Base-by-base conservation (phyloP, 306 rosid genomes). In the Cucurbita argyrosperma region DNA sequence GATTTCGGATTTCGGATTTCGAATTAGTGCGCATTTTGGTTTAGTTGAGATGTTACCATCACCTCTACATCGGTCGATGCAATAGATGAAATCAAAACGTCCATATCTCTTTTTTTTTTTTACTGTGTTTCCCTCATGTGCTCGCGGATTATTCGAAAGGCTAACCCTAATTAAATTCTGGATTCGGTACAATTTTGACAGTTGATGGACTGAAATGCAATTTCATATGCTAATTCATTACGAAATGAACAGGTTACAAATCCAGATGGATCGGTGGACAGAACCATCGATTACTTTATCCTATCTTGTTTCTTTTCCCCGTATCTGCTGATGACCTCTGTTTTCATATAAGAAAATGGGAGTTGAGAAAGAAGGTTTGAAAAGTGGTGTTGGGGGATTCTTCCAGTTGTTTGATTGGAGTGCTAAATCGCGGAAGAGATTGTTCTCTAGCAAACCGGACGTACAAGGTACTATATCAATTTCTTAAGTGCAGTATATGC, bases 321-420 rank as follows among this genome's bases (percentile, higher is more conserved):
- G 55, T 56, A 38, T 79, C 62, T 63, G 56, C 67, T 73, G 85
- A 21, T 66, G 75, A 59, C 57, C 83, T 80, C 78, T 79, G 74
- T 79, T 52, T 84, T 64, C 52, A 74, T 51, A 43, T 7, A 51
- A 10, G 63, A 83, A 83, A 77, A 93, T 93, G 98, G 97, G 97
- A 70, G 77, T 79, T 70, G 96, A 89, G 82, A 90, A 76, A 78
- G 96, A 90, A 58, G 88, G 89, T 80, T 76, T 76, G 9, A 90
- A 77, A 84, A 74, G 74, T 79, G 92, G 90, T 70, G 92, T 78
- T 46, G 96, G 98, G 58, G 87, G 96, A 43, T 89, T 94, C 76
- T 87, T 94, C 71, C 96, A 94, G 49, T 80, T 94, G 82, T 94
- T 94, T 75, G 97, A 94, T 78, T 94, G 98, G 97, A 89, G 78